Evolutionary conservation across 768 basidiomycete species (phyloP).

Genomic region (Hygrocybe coccinea): DNA sequence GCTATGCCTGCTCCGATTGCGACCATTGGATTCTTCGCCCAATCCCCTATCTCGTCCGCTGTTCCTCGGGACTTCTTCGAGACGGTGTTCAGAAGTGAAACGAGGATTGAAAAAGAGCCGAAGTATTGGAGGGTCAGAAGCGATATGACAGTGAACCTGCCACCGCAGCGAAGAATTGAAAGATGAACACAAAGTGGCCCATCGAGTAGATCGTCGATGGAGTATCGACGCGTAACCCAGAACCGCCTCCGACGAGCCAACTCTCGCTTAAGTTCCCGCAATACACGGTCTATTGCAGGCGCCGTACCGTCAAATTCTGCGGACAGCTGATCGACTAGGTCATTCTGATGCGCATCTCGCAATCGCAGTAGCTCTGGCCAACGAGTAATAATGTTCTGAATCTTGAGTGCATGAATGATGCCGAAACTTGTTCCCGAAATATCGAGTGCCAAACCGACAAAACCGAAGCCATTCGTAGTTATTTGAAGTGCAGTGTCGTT

Average conservation of each 20-base stretch:
- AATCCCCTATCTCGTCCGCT: neutral
- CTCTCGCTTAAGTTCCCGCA: neutral
- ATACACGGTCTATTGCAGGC: too few relatives aligned
- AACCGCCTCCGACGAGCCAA: neutral
- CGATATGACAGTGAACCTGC: neutral
- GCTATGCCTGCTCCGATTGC: neutral
- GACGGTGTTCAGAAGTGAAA: too few relatives aligned
- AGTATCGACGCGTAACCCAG: neutral
- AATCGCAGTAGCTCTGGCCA: neutral
- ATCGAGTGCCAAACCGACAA: constrained; percentile 8
- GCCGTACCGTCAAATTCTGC: neutral
- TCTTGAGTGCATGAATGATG: neutral
- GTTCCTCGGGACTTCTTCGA: neutral
- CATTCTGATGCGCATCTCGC: neutral
- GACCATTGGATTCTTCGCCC: neutral
- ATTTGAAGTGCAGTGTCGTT: neutral
- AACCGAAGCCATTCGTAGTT: constrained; percentile 6
- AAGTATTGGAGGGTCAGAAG: neutral
- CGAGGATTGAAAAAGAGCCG: neutral
- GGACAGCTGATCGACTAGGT: neutral
- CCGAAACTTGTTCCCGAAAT: constrained; percentile 4
- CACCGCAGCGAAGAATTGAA: neutral
- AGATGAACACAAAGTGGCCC: neutral
- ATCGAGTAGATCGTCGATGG: neutral
- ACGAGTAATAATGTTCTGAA: neutral